Evolutionary conservation across 78 protist species (phyloP), one percentile per base, ranked within the genome.

Genomic region (Dictyostelium brefeldianum): DNA sequence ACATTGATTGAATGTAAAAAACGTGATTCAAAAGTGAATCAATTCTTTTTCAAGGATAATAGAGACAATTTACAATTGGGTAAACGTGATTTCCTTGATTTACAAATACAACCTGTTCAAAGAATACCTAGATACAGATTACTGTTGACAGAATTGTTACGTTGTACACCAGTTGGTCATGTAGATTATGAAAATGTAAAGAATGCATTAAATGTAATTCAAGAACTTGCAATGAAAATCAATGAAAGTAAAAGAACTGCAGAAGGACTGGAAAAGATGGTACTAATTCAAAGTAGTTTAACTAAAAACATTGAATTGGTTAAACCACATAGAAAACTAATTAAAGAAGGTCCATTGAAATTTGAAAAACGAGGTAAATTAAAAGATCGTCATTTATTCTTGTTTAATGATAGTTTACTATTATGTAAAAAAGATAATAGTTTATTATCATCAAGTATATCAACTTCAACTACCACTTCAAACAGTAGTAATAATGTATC

Each of bases 101-200:
- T 87, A 25, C 83, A 87, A 36, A 87, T 87, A 50, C 93, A 87
- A 77, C 93, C 93, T 17, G 93, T 87, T 7, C 93, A 87, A 64
- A 74, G 93, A 78, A 87, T 87, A 31, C 93, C 93, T 64, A 87
- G 93, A 87, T 87, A 87, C 36, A 87, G 65, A 64, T 64, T 87
- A 50, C 29, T 87, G 2, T 69, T 87, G 14, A 50, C 84, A 9
- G 93, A 87, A 36, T 36, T 87, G 48, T 29, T 87, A 25, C 46
- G 69, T 17, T 36, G 70, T 77, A 87, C 93, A 64, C 93, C 93
- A 78, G 11, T 22, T 2, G 57, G 25, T 87, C 93, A 87, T 31
- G 62, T 9, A 12, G 93, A 87, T 36, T 87, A 77, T 65, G 79
- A 87, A 27, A 29, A 46, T 62, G 69, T 87, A 17, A 87, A 31